These are phyloP conservation scores for Mollisia scopiformis DNA, from an alignment of 2,329 filamentous ascomycete genomes.

Conservation along the genomic window DNA sequence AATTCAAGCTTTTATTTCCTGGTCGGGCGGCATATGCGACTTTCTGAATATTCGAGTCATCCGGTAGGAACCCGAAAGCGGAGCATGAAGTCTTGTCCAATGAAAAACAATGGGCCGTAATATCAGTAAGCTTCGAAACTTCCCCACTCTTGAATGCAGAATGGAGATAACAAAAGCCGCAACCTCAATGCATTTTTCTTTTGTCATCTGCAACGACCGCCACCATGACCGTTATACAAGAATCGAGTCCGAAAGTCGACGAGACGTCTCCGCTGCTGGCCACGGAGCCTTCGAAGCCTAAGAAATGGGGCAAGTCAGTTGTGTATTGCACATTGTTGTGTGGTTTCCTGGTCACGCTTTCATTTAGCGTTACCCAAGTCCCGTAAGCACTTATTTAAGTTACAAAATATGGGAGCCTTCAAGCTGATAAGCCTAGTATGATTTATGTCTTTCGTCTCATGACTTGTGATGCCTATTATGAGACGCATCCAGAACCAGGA, in stretches of 20 bases:
- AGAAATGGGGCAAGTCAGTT: slow-evolving; percentile 21
- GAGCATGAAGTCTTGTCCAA: not conserved
- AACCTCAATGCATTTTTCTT: not conserved
- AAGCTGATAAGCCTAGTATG: slow-evolving; percentile 27
- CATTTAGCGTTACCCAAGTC: slow-evolving; percentile 53
- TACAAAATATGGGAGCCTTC: not conserved
- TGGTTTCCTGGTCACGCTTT: slow-evolving; percentile 60
- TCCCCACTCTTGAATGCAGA: not conserved
- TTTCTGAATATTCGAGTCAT: not conserved
- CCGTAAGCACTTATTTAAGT: slow-evolving; percentile 33
- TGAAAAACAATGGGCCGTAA: not conserved
- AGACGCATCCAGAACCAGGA: slow-evolving; percentile 53
- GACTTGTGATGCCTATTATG: slow-evolving; percentile 73
- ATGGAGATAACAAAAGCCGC: not conserved
- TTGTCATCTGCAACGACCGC: not conserved
- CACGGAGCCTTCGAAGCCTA: not conserved
- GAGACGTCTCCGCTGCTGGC: slow-evolving; percentile 21
- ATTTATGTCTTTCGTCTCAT: slow-evolving; percentile 72
- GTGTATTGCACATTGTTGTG: slow-evolving; percentile 55
- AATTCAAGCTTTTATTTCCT: not conserved
- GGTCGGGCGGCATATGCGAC: too few relatives aligned
- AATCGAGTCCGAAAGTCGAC: not conserved
- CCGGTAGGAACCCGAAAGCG: not conserved
- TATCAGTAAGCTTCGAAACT: not conserved
- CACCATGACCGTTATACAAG: not conserved